A percentile compares a stretch with the other conserved stretches of the same genome.
These are phyloP conservation scores for Aegilops umbellulata DNA, from an alignment of 176 grass and related monocot genomes.

Conservation along the genomic window DNA sequence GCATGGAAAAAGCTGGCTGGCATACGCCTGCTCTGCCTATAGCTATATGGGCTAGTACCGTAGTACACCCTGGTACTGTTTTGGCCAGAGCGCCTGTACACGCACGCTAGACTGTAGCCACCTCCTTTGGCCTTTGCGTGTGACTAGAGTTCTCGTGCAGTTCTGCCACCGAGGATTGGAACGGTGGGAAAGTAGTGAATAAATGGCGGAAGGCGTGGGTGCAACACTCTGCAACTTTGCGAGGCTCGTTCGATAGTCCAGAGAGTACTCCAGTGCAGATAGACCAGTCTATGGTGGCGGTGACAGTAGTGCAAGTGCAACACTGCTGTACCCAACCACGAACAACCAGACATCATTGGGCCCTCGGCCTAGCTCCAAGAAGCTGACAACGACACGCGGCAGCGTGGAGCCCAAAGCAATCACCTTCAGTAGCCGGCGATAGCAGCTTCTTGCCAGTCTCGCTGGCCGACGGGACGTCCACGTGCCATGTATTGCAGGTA, in stretches of 20 bases:
- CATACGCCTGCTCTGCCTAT: background rate
- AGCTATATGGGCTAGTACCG: background rate
- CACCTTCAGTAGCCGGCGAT: background rate
- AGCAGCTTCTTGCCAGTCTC: background rate
- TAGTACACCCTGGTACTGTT: background rate
- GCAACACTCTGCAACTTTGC: background rate
- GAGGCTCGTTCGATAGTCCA: background rate
- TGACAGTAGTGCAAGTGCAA: background rate
- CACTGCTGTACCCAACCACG: background rate
- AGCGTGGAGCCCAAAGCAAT: background rate
- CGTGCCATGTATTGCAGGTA: slow-evolving; percentile 10
- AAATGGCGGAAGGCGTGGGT: background rate
- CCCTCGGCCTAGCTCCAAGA: background rate
- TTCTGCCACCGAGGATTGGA: background rate
- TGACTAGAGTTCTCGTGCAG: background rate
- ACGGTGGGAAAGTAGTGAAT: background rate
- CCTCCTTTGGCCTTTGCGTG: background rate
- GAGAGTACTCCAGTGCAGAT: background rate
- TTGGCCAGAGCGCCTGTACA: background rate
- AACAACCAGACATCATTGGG: background rate
- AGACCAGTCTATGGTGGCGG: background rate
- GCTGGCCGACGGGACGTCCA: background rate
- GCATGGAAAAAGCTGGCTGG: no score
- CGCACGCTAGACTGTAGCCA: background rate
- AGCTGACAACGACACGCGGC: background rate